Evolutionary conservation across 2,329 filamentous ascomycete genomes (phyloP).

Genomic region (Nemania bipapillata): DNA sequence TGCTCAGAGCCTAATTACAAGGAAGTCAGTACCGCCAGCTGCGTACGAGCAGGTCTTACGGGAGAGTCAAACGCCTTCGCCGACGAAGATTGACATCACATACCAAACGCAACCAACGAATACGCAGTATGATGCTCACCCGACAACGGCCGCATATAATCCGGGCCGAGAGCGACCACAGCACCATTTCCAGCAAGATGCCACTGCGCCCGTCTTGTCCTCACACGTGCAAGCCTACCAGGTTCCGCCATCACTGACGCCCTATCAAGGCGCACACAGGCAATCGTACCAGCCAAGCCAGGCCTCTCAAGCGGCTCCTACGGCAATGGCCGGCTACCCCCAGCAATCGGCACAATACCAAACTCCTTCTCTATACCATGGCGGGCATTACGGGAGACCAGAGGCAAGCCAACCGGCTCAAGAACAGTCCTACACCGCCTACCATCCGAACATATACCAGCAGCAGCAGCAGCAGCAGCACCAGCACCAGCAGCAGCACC

Average conservation of each 20-base stretch:
- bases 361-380: constrained; percentile 20
- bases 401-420: constrained; percentile 19
- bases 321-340: constrained; percentile 6
- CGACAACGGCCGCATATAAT: constrained; percentile 29
- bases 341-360: constrained; percentile 34
- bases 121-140: constrained; percentile 13
- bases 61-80: constrained; percentile 39
- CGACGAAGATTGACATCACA: constrained; percentile 32
- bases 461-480: constrained; percentile 36
- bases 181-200: constrained; percentile 31
- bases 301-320: constrained; percentile 31
- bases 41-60: constrained; percentile 27
- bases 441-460: constrained; percentile 40
- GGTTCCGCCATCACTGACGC: constrained; percentile 26
- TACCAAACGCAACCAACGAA: constrained; percentile 31
- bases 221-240: constrained; percentile 28
- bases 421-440: constrained; percentile 40
- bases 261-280: constrained; percentile 36
- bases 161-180: constrained; percentile 22
- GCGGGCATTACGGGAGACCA: constrained; percentile 35
- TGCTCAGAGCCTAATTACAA: constrained; percentile 38
- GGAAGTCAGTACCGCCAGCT: constrained; percentile 40
- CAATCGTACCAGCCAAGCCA: constrained; percentile 43
- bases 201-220: constrained; percentile 26
- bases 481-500: constrained; percentile 35